phyloP scores from a whole-genome alignment of 805 yeast species.

The Cyberlindnera misumaiensis region DNA sequence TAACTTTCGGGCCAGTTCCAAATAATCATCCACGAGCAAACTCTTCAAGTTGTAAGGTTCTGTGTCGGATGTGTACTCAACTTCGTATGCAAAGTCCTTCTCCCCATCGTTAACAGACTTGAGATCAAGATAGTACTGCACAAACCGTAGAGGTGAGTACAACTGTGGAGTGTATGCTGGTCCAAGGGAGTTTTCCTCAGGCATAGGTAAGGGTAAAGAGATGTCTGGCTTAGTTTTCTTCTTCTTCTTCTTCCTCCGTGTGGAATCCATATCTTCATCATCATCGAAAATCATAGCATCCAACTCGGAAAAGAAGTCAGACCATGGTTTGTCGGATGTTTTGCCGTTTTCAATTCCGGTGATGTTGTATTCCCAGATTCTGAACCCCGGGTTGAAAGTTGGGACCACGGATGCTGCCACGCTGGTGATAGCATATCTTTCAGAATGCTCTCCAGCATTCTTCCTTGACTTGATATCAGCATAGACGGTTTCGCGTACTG shows the following conservation, averaged over 20 bases:
- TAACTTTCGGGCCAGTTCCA: slow-evolving; percentile 47
- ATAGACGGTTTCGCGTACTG: slow-evolving; percentile 47
- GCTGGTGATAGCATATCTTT: slow-evolving; percentile 63
- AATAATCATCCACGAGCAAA: slow-evolving; percentile 57
- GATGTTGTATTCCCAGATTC: slow-evolving; percentile 83
- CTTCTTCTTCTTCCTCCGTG: slow-evolving; percentile 20
- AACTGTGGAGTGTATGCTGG: slow-evolving; percentile 71
- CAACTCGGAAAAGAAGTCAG: slow-evolving; percentile 43
- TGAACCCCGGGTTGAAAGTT: slow-evolving; percentile 74
- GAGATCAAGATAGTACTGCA: slow-evolving; percentile 70
- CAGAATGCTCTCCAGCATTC: slow-evolving; percentile 34
- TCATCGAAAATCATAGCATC: slow-evolving; percentile 28
- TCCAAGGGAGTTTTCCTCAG: slow-evolving; percentile 48
- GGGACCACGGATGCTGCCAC: slow-evolving; percentile 74
- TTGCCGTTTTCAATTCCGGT: slow-evolving; percentile 36
- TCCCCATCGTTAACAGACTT: slow-evolving; percentile 35
- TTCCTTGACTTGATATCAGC: slow-evolving; percentile 26
- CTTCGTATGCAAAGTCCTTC: slow-evolving; percentile 46
- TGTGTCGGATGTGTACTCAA: slow-evolving; percentile 67
- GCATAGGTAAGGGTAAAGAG: slow-evolving; percentile 57
- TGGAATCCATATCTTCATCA: slow-evolving; percentile 7
- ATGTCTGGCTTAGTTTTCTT: slow-evolving; percentile 39
- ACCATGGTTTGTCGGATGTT: slow-evolving; percentile 45
- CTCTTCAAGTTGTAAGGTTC: slow-evolving; percentile 45
- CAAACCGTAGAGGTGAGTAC: slow-evolving; percentile 66